phyloP scores from a whole-genome alignment of 1,139 yeast genomes.

The Taphrina populina region DNA sequence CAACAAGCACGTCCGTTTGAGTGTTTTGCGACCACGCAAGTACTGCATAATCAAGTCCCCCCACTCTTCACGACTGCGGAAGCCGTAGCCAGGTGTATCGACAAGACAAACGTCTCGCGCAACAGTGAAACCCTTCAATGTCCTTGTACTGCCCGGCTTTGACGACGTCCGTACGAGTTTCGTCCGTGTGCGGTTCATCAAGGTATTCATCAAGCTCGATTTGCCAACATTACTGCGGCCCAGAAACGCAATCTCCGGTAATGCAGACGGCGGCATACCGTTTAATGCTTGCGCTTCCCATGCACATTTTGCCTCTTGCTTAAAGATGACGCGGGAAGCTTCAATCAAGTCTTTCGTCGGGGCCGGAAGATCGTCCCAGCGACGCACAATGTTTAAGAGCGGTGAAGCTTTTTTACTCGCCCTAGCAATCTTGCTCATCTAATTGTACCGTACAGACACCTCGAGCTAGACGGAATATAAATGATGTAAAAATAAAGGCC shows the following conservation, averaged over 20 bases:
- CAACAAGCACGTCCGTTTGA: conserved; percentile 20
- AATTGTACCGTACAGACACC: too few species aligned
- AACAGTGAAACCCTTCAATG: conserved; percentile 28
- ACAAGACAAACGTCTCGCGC: conserved; percentile 16
- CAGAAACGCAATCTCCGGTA: conserved; percentile 28
- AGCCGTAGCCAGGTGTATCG: conserved; percentile 33
- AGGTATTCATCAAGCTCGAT: conserved; percentile 16
- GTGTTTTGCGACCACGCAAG: conserved; percentile 1
- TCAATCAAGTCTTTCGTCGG: not conserved
- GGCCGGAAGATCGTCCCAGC: conserved; percentile 14
- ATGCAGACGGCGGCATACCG: not conserved
- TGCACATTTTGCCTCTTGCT: conserved; percentile 10
- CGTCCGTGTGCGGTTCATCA: conserved; percentile 12
- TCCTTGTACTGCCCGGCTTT: conserved; percentile 26
- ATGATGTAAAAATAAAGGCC: too few species aligned
- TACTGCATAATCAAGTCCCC: conserved; percentile 14
- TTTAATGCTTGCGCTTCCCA: conserved; percentile 1
- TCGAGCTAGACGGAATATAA: too few species aligned
- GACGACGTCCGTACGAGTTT: conserved; percentile 24
- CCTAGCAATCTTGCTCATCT: too few species aligned
- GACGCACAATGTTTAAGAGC: too few species aligned
- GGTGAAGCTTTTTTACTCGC: too few species aligned
- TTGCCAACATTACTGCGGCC: conserved; percentile 32
- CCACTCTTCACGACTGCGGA: conserved; percentile 11
- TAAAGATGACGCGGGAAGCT: conserved; percentile 1